Evolutionary conservation across 73 alveolate species (phyloP).

Genomic region (Stentor coeruleus): DNA sequence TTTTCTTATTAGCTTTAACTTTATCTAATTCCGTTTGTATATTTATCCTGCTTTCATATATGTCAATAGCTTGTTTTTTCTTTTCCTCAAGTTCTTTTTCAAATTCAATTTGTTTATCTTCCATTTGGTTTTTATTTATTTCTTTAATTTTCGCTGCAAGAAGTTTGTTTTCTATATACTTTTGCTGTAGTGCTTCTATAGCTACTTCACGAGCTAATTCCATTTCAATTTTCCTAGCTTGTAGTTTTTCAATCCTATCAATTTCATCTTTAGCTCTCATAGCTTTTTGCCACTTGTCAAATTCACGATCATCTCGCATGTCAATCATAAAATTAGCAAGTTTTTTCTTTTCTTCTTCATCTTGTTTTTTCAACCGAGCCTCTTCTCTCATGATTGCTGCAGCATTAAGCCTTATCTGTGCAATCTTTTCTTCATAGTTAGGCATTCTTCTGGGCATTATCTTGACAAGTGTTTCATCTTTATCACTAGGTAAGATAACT

Average conservation of each 20-base stretch:
- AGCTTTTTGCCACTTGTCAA: conserved; percentile 88
- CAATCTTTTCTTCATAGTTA: conserved; percentile 69
- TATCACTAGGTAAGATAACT: conserved; percentile 22
- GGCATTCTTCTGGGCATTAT: conserved; percentile 36
- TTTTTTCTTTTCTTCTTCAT: conserved; percentile 85
- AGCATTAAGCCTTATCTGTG: conserved; percentile 86
- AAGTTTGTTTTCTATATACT: conserved; percentile 80
- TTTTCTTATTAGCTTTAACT: conserved; percentile 72
- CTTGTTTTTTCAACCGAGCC: conserved; percentile 79
- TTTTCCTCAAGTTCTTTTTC: conserved; percentile 78
- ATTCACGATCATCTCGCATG: conserved; percentile 91
- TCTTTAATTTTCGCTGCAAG: conserved; percentile 81
- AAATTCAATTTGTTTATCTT: conserved; percentile 75
- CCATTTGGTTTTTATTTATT: conserved; percentile 57
- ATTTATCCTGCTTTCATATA: conserved; percentile 70
- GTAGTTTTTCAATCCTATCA: conserved; percentile 81
- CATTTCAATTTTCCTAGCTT: conserved; percentile 95
- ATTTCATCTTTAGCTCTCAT: conserved; percentile 92
- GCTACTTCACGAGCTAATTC: conserved; percentile 97
- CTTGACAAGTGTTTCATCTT: conserved; percentile 28
- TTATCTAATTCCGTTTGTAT: conserved; percentile 64
- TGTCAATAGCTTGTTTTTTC: conserved; percentile 57
- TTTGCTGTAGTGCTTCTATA: conserved; percentile 86
- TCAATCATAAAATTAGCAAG: conserved; percentile 87
- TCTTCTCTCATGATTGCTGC: conserved; percentile 98